Base-by-base conservation (phyloP, 192 early-diverging fungal species). In the Umbelopsis isabellina region DNA sequence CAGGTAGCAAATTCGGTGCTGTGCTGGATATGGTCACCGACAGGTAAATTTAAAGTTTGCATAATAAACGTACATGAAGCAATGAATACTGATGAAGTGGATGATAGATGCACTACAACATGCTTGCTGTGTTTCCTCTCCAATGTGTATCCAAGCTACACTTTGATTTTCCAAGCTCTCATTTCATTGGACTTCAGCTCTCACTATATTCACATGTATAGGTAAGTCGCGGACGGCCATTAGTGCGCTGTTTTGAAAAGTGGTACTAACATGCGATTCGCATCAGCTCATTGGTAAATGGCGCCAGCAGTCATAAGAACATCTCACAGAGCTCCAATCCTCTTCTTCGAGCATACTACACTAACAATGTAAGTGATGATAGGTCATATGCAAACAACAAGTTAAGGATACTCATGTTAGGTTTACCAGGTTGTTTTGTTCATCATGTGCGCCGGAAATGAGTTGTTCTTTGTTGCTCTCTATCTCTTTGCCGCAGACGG, bases 21-120 rank as follows among this genome's bases (percentile, higher is more conserved):
- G 97, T 98, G 18, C 83, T 99, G 37, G 98, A 99, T 75, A 99
- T 99, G 98, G 96, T 99, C 50, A 98, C 97, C 27, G 98, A 99
- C 82, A 87, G 93, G 87, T 91, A 83, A 37, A 58, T 48, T 48
- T 30, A 44, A 44, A 58, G 18, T 27, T 78, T 46, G 15, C 25
- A 2, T 30, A 46, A 13, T 21, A 21, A 74, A 44, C 21, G 46
- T 46, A 22, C 13, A 30, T 50, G 16, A n/a, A 53, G 25, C 46
- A 10, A 25, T 23, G 10, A 22, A 25, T 25, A 20, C 9, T 23
- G 25, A 52, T 25, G 6, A 21, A 52, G 25, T 68, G 71, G 37
- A 30, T 47, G 8, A 68, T 71, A 88, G 93, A 69, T 93, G 86
- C 75, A 95, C 97, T 9, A 98, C 98, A 18, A 90, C 94, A 6